A percentile compares a stretch with the other conserved stretches of the same genome.
Evolutionary conservation across 169 alveolate genomes (phyloP).

Genomic region (Pseudocohnilembus persalinus): DNA sequence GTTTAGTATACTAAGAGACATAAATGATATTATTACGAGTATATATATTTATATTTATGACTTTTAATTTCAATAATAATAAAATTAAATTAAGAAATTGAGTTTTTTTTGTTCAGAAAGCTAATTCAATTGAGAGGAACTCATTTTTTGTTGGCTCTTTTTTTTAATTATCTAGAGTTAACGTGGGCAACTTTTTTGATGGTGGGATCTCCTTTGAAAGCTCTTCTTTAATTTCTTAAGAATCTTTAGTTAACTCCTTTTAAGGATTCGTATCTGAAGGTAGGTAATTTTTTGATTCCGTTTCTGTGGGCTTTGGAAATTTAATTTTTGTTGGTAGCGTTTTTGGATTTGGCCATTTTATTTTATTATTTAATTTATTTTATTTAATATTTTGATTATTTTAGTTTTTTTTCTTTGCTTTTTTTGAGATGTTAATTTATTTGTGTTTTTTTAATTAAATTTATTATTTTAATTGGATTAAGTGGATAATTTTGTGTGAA

Average conservation of each 20-base stretch:
- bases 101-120: not conserved
- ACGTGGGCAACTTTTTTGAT: slow-evolving; percentile 26
- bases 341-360: slow-evolving; percentile 53
- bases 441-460: no score
- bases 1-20: no score
- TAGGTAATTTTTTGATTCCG: slow-evolving; percentile 35
- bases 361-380: not conserved
- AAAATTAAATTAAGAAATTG: not conserved
- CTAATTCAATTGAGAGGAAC: not conserved
- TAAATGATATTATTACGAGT: not conserved
- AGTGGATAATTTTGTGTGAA: no score
- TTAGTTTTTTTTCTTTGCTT: no score
- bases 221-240: slow-evolving; percentile 46
- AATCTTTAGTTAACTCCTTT: slow-evolving; percentile 50
- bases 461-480: no score
- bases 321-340: slow-evolving; percentile 40
- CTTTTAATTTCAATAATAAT: no score
- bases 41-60: not conserved
- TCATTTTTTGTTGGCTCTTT: not conserved
- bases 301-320: slow-evolving; percentile 41
- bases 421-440: not conserved
- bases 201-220: slow-evolving; percentile 44
- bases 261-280: slow-evolving; percentile 37
- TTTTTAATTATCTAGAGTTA: not conserved
- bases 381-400: no score